phyloP scores from a whole-genome alignment of 2,329 filamentous ascomycete genomes.

The Verruconis gallopava region DNA sequence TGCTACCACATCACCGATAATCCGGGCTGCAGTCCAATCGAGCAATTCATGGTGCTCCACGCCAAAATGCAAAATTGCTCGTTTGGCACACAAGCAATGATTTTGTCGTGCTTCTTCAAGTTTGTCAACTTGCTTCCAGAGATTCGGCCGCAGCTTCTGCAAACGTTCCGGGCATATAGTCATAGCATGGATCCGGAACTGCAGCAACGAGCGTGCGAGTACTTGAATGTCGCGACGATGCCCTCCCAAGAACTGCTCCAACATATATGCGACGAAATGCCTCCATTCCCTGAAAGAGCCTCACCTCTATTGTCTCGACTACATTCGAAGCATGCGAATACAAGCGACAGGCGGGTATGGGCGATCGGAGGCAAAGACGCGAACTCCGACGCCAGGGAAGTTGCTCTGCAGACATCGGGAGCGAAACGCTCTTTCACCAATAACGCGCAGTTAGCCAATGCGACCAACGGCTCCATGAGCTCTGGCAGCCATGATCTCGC shows the following conservation, averaged over 20 bases:
- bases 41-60: conserved; percentile 89
- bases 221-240: conserved; percentile 71
- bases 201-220: conserved; percentile 93
- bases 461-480: conserved; percentile 31
- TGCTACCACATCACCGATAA: conserved; percentile 92
- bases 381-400: conserved; percentile 67
- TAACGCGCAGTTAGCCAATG: background rate
- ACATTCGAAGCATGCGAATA: conserved; percentile 86
- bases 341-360: conserved; percentile 93
- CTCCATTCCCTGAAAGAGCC: conserved; percentile 86
- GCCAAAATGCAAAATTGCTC: conserved; percentile 82
- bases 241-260: conserved; percentile 83
- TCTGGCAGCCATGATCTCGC: conserved; percentile 51
- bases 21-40: conserved; percentile 84
- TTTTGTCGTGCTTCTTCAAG: conserved; percentile 91
- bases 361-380: conserved; percentile 94
- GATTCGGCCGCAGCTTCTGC: conserved; percentile 87
- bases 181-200: conserved; percentile 91
- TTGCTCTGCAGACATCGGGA: conserved; percentile 67
- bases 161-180: conserved; percentile 83
- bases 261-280: conserved; percentile 97
- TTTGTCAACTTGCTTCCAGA: conserved; percentile 97
- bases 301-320: conserved; percentile 84
- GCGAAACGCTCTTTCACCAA: conserved; percentile 75
- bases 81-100: conserved; percentile 80